phyloP scores from a whole-genome alignment of 495 filamentous ascomycete species.

The Daldinia decipiens region DNA sequence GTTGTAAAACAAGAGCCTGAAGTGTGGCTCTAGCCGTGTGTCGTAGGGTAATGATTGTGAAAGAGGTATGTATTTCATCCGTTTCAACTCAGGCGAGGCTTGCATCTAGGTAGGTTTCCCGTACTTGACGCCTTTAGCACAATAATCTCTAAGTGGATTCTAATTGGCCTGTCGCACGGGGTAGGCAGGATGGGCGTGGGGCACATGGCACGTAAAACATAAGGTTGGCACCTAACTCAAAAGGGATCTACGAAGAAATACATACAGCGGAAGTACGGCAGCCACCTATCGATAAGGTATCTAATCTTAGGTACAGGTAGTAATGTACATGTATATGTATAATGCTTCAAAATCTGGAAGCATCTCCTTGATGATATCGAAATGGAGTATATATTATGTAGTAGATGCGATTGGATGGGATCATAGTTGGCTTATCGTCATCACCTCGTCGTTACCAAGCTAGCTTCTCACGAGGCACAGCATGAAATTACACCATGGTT shows the following conservation, averaged over 20 bases:
- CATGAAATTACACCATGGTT: not conserved
- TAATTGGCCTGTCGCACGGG: slow-evolving; percentile 34
- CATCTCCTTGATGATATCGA: slow-evolving; percentile 2
- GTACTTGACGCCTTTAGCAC: slow-evolving; percentile 21
- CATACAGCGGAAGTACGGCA: not conserved
- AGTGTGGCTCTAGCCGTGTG: slow-evolving; percentile 8
- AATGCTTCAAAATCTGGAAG: not conserved
- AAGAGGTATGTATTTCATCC: slow-evolving; percentile 21
- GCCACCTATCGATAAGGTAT: slow-evolving; percentile 29
- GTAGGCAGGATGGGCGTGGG: slow-evolving; percentile 12
- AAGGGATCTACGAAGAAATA: slow-evolving; percentile 8
- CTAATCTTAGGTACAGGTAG: not conserved
- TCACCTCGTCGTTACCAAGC: not conserved
- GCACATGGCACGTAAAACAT: slow-evolving; percentile 37
- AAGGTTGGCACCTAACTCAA: slow-evolving; percentile 38
- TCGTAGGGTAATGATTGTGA: slow-evolving; percentile 17
- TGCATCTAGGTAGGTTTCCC: slow-evolving; percentile 9
- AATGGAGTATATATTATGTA: slow-evolving; percentile 6
- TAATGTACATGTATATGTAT: no score
- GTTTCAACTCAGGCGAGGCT: slow-evolving; percentile 10
- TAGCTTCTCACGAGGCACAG: not conserved
- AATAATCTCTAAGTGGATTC: slow-evolving; percentile 12
- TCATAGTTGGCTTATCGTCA: not conserved
- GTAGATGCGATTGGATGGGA: not conserved
- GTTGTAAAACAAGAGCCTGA: slow-evolving; percentile 9